These are phyloP conservation scores for Aspergillus quadrilineatus DNA, from an alignment of 2,329 filamentous ascomycete species.

Conservation along the genomic window DNA sequence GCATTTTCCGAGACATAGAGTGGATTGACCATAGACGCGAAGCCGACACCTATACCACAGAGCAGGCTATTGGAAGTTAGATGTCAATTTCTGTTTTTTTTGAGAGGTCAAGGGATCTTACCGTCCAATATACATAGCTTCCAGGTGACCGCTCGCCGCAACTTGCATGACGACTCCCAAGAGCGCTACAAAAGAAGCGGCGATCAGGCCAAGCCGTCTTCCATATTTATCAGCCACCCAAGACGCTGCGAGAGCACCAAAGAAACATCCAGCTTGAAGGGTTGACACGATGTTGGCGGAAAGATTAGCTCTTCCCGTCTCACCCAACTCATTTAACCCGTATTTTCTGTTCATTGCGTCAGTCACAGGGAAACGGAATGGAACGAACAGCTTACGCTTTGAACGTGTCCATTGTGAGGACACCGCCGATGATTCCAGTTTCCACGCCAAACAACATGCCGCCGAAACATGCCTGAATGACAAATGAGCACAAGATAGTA, in stretches of 20 bases:
- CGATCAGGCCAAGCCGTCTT: conserved; percentile 56
- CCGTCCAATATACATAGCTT: conserved; percentile 66
- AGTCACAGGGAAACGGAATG: not conserved
- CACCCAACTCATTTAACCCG: conserved; percentile 44
- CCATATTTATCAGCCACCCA: conserved; percentile 49
- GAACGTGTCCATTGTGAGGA: conserved; percentile 61
- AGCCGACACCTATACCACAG: conserved; percentile 43
- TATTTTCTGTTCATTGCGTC: conserved; percentile 49
- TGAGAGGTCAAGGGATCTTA: conserved; percentile 33
- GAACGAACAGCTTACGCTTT: conserved; percentile 45
- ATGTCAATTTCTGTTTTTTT: not conserved
- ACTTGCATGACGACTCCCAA: conserved; percentile 66
- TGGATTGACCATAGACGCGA: conserved; percentile 58
- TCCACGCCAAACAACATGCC: conserved; percentile 67
- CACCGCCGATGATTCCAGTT: conserved; percentile 67
- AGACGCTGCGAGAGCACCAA: conserved; percentile 57
- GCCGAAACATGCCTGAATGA: conserved; percentile 60
- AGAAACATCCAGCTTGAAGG: conserved; percentile 67
- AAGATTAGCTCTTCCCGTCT: conserved; percentile 52
- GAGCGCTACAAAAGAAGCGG: conserved; percentile 57
- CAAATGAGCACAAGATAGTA: not conserved
- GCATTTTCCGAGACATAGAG: conserved; percentile 63
- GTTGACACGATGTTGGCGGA: conserved; percentile 70
- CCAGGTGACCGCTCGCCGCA: conserved; percentile 58
- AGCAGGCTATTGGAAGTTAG: conserved; percentile 1